Base-by-base conservation (phyloP, 2,329 filamentous ascomycete genomes). In the Phyllosticta paracitricarpa region DNA sequence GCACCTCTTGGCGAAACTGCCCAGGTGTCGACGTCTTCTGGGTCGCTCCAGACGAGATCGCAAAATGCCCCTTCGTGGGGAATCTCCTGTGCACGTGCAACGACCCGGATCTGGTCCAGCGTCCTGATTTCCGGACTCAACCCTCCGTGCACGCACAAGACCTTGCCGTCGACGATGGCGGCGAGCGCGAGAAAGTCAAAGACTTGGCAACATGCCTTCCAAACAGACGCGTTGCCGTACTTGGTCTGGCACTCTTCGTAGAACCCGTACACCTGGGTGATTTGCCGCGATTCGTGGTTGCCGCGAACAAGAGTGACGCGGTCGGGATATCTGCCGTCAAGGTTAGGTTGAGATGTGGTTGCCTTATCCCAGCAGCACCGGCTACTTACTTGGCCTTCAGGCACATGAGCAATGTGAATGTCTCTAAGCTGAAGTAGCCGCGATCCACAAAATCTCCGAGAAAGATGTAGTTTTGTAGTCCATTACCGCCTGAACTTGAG, bases 191-290 rank as follows among this genome's bases (percentile, higher is more conserved):
- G 89, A 79, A 94, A 99, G 79, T 99, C 94, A 79, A 99, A 99
- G 60, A 99, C 87, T 76, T 99, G 93, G 72, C 92, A 97, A 75
- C 96, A 99, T 75, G 91, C 97, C 81, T 97, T 97, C 94, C 94
- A 99, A 65, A 99, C 94, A 69, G 96, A 97, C 65, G 94, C 93
- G 72, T 97, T 97, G 75, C 94, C 94, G 75, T 99, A 99, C 80
- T 99, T 99, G 74, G 92, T 89, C 69, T 97, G 85, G 75, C 94
- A 99, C 77, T 99, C 94, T 75, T 97, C 94, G 80, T 99, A 99
- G 80, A 99, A 99, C 65, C 94, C 94, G 75, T 99, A 99, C 63
- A 99, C 94, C 77, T 97, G 93, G 54, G 94, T 99, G 76, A 99
- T 99, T 78, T 99, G 94, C 70, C 94, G 88, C 66, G 92, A 97